Conservation (phyloP, 179 eudicot genomes). For the Vitellaria paradoxa region DNA sequence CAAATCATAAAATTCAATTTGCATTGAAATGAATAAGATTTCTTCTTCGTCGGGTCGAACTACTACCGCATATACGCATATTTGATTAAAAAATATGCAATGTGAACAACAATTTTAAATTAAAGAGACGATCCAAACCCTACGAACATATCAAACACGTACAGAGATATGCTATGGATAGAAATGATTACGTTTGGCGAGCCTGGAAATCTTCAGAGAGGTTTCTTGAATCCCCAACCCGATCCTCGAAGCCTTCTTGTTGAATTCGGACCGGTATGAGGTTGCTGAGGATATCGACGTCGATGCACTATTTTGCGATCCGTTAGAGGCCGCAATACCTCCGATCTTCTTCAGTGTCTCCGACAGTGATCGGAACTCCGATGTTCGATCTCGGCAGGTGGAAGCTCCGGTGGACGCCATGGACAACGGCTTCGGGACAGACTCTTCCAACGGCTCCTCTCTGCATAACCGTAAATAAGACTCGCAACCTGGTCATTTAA, state of each 20-base stretch:
- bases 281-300: constrained; percentile 22
- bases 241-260: constrained; percentile 62
- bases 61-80: background rate
- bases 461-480: too few relatives aligned
- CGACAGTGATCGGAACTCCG: constrained; percentile 68
- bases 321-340: constrained; percentile 33
- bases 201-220: constrained; percentile 59
- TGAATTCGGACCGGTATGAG: constrained; percentile 67
- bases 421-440: constrained; percentile 8
- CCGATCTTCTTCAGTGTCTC: constrained; percentile 53
- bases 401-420: constrained; percentile 58
- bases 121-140: background rate
- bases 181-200: constrained; percentile 54
- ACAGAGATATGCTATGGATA: background rate
- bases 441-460: background rate
- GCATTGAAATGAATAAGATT: background rate
- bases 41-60: background rate
- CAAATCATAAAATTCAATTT: background rate
- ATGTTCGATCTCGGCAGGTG: constrained; percentile 71
- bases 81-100: background rate
- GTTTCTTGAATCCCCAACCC: constrained; percentile 71
- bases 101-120: background rate
- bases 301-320: constrained; percentile 20
- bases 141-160: background rate
- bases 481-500: too few relatives aligned